Conservation (phyloP, 345 rosid genomes). For the Erysimum cheiranthoides region DNA sequence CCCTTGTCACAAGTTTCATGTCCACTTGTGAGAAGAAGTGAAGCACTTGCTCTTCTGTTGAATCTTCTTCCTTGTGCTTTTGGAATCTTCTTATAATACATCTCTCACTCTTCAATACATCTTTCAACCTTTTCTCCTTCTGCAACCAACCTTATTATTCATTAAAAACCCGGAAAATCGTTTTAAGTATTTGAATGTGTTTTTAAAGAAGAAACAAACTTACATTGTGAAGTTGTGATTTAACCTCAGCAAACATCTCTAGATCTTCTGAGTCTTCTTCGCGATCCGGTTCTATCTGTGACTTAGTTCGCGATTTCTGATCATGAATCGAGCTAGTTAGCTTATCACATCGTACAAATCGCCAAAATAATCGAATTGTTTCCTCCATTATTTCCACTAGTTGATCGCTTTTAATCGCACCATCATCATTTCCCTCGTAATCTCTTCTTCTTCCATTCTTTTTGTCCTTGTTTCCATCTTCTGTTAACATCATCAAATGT, state of each 20-base stretch:
- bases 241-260: conserved; percentile 53
- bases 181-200: neutral
- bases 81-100: conserved; percentile 62
- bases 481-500: conserved; percentile 49
- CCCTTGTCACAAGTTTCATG: conserved; percentile 85
- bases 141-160: conserved; percentile 42
- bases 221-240: conserved; percentile 71
- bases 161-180: neutral
- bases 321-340: conserved; percentile 44
- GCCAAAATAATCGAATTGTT: conserved; percentile 89
- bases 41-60: conserved; percentile 60
- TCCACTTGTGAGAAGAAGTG: conserved; percentile 92
- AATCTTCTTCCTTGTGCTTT: conserved; percentile 55
- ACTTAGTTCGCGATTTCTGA: conserved; percentile 53
- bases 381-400: conserved; percentile 92
- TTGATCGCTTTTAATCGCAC: conserved; percentile 53
- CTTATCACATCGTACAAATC: conserved; percentile 80
- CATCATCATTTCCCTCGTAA: conserved; percentile 44
- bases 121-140: conserved; percentile 80
- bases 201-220: conserved; percentile 7
- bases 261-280: conserved; percentile 58
- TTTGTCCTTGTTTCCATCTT: conserved; percentile 66
- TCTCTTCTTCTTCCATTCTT: conserved; percentile 51
- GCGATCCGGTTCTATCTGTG: conserved; percentile 69
- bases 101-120: conserved; percentile 59